These are phyloP conservation scores for Phylloboletellus chloephorus DNA, from an alignment of 1,284 basidiomycete species.

Conservation along the genomic window DNA sequence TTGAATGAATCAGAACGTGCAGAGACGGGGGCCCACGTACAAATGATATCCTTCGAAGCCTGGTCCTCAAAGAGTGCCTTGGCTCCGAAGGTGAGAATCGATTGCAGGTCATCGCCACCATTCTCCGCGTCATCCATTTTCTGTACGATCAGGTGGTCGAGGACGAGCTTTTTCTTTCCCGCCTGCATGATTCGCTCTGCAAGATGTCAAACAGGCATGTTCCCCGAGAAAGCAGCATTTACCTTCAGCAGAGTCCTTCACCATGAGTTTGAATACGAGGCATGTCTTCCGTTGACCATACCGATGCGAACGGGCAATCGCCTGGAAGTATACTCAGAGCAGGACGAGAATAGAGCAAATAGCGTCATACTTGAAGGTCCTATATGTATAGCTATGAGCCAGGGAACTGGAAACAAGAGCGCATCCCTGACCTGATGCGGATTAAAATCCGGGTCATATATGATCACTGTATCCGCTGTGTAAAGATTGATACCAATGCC, in stretches of 20 bases:
- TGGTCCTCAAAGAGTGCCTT: slow-evolving; percentile 69
- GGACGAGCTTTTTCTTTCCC: slow-evolving; percentile 85
- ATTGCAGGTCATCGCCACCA: slow-evolving; percentile 67
- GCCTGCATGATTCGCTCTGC: slow-evolving; percentile 82
- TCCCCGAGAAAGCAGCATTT: neutral
- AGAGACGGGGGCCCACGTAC: slow-evolving; percentile 38
- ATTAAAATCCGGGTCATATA: slow-evolving; percentile 93
- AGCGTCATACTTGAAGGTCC: slow-evolving; percentile 62
- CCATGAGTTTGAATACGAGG: slow-evolving; percentile 89
- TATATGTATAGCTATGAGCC: slow-evolving; percentile 23
- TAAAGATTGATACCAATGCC: slow-evolving; percentile 93
- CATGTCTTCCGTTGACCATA: slow-evolving; percentile 79
- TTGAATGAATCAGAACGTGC: slow-evolving; percentile 58
- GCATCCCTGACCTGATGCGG: slow-evolving; percentile 68
- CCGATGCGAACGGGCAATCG: slow-evolving; percentile 85
- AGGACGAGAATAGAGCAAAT: slow-evolving; percentile 3
- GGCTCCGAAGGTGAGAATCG: slow-evolving; percentile 80
- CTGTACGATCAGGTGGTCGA: slow-evolving; percentile 91
- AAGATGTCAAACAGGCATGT: slow-evolving; percentile 6
- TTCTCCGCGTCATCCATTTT: slow-evolving; percentile 83
- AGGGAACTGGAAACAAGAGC: slow-evolving; percentile 1
- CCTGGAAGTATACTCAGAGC: slow-evolving; percentile 42
- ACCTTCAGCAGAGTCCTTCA: slow-evolving; percentile 87
- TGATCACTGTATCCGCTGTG: slow-evolving; percentile 87
- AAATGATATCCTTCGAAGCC: slow-evolving; percentile 60